A percentile compares a stretch with the other conserved stretches of the same genome.
Evolutionary conservation across 768 basidiomycete genomes (phyloP).

Genomic region (Lentinula boryana): DNA sequence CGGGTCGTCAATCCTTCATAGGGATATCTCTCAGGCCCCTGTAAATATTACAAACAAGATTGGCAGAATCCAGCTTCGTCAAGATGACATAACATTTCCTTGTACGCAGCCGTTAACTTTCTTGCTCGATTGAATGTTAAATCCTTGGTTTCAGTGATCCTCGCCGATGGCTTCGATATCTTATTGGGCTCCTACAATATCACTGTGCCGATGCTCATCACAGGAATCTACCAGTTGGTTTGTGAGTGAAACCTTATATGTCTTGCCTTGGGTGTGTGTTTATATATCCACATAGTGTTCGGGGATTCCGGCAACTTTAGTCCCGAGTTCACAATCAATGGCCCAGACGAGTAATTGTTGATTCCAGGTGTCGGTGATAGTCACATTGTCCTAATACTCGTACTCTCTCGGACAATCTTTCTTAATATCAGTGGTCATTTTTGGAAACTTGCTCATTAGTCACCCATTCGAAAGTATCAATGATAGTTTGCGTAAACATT

Average conservation of each 20-base stretch:
- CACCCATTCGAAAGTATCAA: not conserved
- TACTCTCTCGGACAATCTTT: not conserved
- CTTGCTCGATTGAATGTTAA: not conserved
- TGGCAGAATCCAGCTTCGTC: constrained; percentile 32
- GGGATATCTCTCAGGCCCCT: constrained; percentile 35
- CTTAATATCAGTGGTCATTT: not conserved
- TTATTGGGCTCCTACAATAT: constrained; percentile 17
- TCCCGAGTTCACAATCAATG: constrained; percentile 22
- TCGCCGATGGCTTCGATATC: constrained; percentile 24
- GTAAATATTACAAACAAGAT: constrained; percentile 34
- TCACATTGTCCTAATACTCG: too few species aligned
- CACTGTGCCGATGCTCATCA: constrained; percentile 20
- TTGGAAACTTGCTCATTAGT: not conserved
- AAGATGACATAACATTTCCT: constrained; percentile 18
- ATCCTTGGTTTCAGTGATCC: constrained; percentile 11
- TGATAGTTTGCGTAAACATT: not conserved
- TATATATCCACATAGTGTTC: constrained; percentile 17
- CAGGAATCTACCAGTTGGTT: constrained; percentile 26
- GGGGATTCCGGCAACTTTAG: constrained; percentile 32
- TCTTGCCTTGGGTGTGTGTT: not conserved
- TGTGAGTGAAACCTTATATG: constrained; percentile 12
- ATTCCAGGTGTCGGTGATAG: too few species aligned
- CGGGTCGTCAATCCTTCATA: constrained; percentile 5
- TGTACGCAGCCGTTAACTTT: constrained; percentile 9
- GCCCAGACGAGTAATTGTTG: not conserved